A percentile compares a stretch with the other conserved stretches of the same genome.
These are phyloP conservation scores for Gypsophila paniculata DNA, from an alignment of 179 eudicot species.

Conservation along the genomic window DNA sequence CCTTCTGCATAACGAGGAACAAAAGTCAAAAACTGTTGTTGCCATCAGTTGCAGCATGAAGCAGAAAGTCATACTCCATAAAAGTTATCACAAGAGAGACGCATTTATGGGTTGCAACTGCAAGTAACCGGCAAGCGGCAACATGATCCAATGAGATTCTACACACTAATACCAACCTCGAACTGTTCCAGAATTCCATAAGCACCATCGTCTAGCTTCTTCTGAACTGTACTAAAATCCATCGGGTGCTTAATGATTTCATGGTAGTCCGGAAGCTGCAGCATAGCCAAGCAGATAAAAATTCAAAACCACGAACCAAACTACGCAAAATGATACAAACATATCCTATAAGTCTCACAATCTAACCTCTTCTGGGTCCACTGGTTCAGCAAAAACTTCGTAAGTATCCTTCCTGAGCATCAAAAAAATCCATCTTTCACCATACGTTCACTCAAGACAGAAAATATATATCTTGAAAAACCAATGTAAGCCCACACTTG, in stretches of 20 bases:
- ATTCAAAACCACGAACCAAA: conserved; percentile 18
- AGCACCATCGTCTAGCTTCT: conserved; percentile 52
- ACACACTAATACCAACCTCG: conserved; percentile 57
- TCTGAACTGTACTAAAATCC: conserved; percentile 92
- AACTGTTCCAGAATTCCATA: conserved; percentile 66
- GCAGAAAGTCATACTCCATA: background rate
- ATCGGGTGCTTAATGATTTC: conserved; percentile 75
- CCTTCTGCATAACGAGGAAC: conserved; percentile 56
- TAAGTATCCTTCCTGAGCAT: conserved; percentile 77
- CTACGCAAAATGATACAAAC: background rate
- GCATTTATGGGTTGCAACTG: background rate
- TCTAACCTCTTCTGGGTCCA: conserved; percentile 85
- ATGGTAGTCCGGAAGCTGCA: conserved; percentile 88
- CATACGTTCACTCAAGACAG: conserved; percentile 17
- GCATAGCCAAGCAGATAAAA: conserved; percentile 20
- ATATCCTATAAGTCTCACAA: conserved; percentile 29
- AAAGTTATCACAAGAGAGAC: background rate
- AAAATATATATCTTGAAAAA: conserved; percentile 12
- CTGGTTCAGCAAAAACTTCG: conserved; percentile 87
- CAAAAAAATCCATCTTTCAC: conserved; percentile 25
- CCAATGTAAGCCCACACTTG: conserved; percentile 8
- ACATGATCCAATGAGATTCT: background rate
- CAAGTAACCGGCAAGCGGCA: background rate
- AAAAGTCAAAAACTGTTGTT: background rate
- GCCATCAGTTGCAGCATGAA: background rate